Base-by-base conservation (phyloP, 257 asterid genomes). In the Schizonepeta tenuifolia region DNA sequence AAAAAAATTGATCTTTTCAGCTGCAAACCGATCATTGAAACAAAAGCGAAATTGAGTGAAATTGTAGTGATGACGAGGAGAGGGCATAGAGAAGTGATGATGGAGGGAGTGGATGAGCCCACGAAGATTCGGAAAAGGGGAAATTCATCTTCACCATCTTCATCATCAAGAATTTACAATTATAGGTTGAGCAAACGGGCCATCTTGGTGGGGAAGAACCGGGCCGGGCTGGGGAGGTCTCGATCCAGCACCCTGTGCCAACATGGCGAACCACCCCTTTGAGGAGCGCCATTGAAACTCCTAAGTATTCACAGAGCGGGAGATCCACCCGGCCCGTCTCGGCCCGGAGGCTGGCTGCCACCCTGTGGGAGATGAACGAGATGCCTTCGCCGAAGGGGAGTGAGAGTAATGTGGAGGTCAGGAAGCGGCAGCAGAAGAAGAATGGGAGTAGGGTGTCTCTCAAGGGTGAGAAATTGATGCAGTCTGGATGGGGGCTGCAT, bases 111-210 rank as follows among this genome's bases (percentile, higher is more conserved):
- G 65, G 46, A 79, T 43, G 75, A 40, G 67, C 76, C 88, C 26
- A 84, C 90, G 77, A 92, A 92, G 95, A 92, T 86, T 89, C 88
- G 98, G 57, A 92, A 92, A 84, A 82, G 98, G 82, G 98, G 94
- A n/a, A 83, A 90, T 44, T 93, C 98, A 5, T 85, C 98, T 12
- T 81, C 97, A 0, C 90, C 98, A 3, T 89, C 98, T 18, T 79
- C 98, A 15, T 93, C 98, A 20, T 93, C 97, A 5, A 89, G 83
- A 55, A 78, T 86, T 20, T 77, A 78, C 65, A 85, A 68, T 49
- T 84, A 85, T 75, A 83, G 96, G 73, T 69, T 91, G 31, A 83
- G 80, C 77, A 92, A 92, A 64, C 85, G 92, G 81, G 92, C 94
- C 70, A 88, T 93, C 78, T 59, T 88, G 83, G 90, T 87, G 20